phyloP scores from a whole-genome alignment of 2,329 filamentous ascomycete genomes.

The Thyridium curvatum region DNA sequence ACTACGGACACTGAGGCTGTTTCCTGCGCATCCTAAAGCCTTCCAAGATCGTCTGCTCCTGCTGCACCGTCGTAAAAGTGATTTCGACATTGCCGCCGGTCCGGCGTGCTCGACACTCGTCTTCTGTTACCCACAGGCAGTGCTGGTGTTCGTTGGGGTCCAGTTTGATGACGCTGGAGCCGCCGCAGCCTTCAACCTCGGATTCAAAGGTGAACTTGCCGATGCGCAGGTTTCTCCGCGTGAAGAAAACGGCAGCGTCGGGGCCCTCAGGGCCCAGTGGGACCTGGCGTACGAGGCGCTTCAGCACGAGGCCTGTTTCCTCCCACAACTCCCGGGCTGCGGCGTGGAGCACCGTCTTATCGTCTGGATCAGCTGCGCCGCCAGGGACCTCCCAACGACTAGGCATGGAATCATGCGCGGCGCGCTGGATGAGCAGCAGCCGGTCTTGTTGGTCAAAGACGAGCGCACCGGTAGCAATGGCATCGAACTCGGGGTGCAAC shows the following conservation, averaged over 20 bases:
- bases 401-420: conserved; percentile 29
- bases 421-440: conserved; percentile 32
- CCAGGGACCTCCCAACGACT: conserved; percentile 34
- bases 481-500: conserved; percentile 9
- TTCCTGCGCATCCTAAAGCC: conserved; percentile 13
- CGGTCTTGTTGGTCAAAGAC: conserved; percentile 19
- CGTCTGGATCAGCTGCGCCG: conserved; percentile 28
- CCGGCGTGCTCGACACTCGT: conserved; percentile 17
- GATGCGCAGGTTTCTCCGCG: conserved; percentile 12
- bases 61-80: conserved; percentile 14
- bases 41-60: conserved; percentile 11
- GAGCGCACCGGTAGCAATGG: conserved; percentile 17
- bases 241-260: conserved; percentile 14
- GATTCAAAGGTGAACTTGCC: conserved; percentile 20
- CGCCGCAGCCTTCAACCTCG: conserved; percentile 10
- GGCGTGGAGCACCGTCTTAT: conserved; percentile 24
- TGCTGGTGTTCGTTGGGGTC: conserved; percentile 26
- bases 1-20: too few species aligned
- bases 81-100: conserved; percentile 9
- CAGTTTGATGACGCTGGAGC: conserved; percentile 15
- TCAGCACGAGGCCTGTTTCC: conserved; percentile 28
- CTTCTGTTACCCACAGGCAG: conserved; percentile 24
- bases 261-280: conserved; percentile 5
- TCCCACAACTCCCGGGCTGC: conserved; percentile 34
- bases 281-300: conserved; percentile 14